These are phyloP conservation scores for Rhodotorula sp. DNA, from an alignment of 1,284 basidiomycete genomes.

Conservation along the genomic window DNA sequence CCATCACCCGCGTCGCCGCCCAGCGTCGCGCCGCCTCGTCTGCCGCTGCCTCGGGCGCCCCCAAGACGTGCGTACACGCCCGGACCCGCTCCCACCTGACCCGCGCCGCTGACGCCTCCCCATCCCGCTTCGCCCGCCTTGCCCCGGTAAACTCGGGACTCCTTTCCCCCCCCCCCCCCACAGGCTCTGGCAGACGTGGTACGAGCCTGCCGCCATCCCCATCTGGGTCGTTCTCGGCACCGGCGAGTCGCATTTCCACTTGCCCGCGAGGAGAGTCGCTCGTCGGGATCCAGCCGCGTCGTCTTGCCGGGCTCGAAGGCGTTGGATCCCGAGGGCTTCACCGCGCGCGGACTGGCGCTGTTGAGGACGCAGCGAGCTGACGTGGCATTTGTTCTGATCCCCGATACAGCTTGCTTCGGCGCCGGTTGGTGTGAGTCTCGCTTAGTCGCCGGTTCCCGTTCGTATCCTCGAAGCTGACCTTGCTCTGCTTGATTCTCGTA, in stretches of 20 bases:
- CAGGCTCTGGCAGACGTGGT: constrained; percentile 26
- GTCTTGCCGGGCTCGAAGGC: too few species aligned
- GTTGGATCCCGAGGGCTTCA: too few species aligned
- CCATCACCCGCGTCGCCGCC: neutral
- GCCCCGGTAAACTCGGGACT: neutral
- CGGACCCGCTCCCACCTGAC: neutral
- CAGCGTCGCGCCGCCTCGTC: neutral
- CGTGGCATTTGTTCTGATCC: neutral
- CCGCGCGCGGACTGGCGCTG: too few species aligned
- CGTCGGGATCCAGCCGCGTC: too few species aligned
- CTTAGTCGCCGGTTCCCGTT: neutral
- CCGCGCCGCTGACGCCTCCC: neutral
- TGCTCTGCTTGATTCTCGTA: neutral
- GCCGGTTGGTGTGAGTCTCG: constrained; percentile 26
- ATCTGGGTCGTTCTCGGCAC: constrained; percentile 25
- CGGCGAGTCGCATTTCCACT: neutral
- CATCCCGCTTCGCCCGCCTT: neutral
- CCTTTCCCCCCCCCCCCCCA: neutral
- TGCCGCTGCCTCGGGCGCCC: neutral
- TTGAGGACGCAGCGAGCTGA: neutral
- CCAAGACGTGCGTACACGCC: constrained; percentile 1
- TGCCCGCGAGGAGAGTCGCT: too few species aligned
- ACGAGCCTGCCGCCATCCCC: constrained; percentile 35
- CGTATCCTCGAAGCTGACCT: neutral
- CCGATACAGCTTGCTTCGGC: constrained; percentile 17